Conservation (phyloP, 257 asterid genomes). For the Ilex aquifolium region DNA sequence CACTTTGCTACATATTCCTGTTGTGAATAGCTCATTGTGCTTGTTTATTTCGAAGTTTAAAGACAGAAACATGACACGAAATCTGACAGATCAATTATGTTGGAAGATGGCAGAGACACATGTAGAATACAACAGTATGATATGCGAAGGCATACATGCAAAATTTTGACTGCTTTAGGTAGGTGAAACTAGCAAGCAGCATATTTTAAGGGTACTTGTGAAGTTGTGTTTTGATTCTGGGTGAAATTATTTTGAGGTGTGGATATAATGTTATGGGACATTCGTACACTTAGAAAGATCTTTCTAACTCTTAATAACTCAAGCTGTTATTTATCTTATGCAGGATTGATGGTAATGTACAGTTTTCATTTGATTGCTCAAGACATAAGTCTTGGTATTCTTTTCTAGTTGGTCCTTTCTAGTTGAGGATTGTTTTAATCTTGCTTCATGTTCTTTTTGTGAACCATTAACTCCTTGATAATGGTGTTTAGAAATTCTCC, state of each 20-base stretch:
- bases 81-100: constrained; percentile 13
- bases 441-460: neutral
- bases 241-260: constrained; percentile 12
- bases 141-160: constrained; percentile 41
- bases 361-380: constrained; percentile 21
- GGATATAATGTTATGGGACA: constrained; percentile 15
- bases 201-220: constrained; percentile 7
- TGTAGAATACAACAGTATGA: constrained; percentile 31
- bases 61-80: constrained; percentile 1
- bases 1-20: constrained; percentile 15
- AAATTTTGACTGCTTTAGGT: constrained; percentile 39
- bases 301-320: constrained; percentile 28
- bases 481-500: too few relatives aligned
- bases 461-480: too few relatives aligned
- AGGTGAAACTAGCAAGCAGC: constrained; percentile 30
- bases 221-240: constrained; percentile 4
- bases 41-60: constrained; percentile 15
- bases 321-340: constrained; percentile 6
- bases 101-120: constrained; percentile 22
- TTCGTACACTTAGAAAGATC: constrained; percentile 11
- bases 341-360: constrained; percentile 18
- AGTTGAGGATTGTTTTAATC: neutral
- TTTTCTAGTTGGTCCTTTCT: constrained; percentile 1
- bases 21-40: constrained; percentile 20
- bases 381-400: constrained; percentile 12